Evolutionary conservation across 441 rosid genomes (phyloP), one percentile per base, ranked within the genome.

Genomic region (Eruca vesicaria): DNA sequence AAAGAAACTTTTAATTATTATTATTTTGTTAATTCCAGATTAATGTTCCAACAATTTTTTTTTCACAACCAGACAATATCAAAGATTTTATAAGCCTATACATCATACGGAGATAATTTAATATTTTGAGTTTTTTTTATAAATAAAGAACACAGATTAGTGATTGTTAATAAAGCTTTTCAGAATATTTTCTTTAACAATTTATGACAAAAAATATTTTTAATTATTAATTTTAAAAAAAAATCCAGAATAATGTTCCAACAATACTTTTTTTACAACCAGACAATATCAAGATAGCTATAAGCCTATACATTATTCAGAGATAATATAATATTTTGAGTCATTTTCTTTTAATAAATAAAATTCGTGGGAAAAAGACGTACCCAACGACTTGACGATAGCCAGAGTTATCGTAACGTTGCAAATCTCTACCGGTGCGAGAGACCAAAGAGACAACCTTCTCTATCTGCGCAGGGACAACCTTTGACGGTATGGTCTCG

Each of bases 381-480:
- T 60, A 90, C 96, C 96, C 96, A 20, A 87, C 96, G 79, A 90
- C 96, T 77, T 82, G 91, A 72, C 96, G 89, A 31, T 57, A 83
- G 12, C 91, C 96, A 4, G 76, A 32, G 68, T 36, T 48, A n/a
- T 86, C 78, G 76, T 88, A 90, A 29, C 93, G 88, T 65, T 90
- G 96, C 61, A 84, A 74, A 38, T 82, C 83, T 43, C 96, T 77
- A 9, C 96, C 93, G 62, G 93, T 83, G 6, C 96, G 88, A 26
- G 91, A 82, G 71, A 84, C 83, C 78, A 81, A 66, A 79, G 88
- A 61, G 57, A 82, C 84, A 76, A 83, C 79, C 41, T 82, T 82
- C 19, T 81, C 87, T 55, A 83, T 58, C 16, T 73, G 85, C 1
- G 73, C 68, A 4, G 84, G 84, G 10, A 75, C 68, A 67, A 64